phyloP scores from a whole-genome alignment of 1,284 basidiomycete species.

The Leccinum huronense region DNA sequence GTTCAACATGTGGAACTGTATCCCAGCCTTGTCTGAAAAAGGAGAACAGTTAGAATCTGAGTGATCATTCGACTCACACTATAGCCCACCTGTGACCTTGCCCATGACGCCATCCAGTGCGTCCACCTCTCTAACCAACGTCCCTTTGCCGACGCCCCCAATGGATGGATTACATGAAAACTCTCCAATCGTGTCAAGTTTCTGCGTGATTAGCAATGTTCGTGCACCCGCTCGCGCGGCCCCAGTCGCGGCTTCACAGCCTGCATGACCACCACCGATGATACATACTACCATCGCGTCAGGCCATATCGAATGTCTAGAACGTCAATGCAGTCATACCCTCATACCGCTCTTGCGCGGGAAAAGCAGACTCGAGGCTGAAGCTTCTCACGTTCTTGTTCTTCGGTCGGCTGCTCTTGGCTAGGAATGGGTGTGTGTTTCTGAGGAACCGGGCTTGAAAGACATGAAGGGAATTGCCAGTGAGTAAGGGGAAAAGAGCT shows the following conservation, averaged over 20 bases:
- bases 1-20: slow-evolving; percentile 86
- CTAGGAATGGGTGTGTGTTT: neutral
- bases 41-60: neutral
- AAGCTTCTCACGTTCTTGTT: slow-evolving; percentile 6
- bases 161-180: slow-evolving; percentile 90
- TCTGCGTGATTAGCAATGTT: slow-evolving; percentile 81
- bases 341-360: slow-evolving; percentile 21
- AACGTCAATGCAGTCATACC: slow-evolving; percentile 16
- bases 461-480: neutral
- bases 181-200: slow-evolving; percentile 78
- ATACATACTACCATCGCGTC: slow-evolving; percentile 60
- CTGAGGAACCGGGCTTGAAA: neutral
- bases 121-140: slow-evolving; percentile 84
- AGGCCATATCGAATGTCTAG: neutral
- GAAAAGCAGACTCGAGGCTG: neutral
- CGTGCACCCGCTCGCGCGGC: slow-evolving; percentile 79
- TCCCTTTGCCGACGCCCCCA: slow-evolving; percentile 88
- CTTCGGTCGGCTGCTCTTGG: neutral
- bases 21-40: slow-evolving; percentile 73
- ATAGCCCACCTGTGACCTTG: slow-evolving; percentile 59
- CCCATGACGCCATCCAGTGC: slow-evolving; percentile 84
- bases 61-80: neutral
- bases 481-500: neutral
- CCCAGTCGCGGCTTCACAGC: slow-evolving; percentile 86
- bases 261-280: slow-evolving; percentile 91